A percentile compares a stretch with the other conserved stretches of the same genome.
Conservation (phyloP, 1,284 basidiomycete genomes). For the Naganishia sp. region DNA sequence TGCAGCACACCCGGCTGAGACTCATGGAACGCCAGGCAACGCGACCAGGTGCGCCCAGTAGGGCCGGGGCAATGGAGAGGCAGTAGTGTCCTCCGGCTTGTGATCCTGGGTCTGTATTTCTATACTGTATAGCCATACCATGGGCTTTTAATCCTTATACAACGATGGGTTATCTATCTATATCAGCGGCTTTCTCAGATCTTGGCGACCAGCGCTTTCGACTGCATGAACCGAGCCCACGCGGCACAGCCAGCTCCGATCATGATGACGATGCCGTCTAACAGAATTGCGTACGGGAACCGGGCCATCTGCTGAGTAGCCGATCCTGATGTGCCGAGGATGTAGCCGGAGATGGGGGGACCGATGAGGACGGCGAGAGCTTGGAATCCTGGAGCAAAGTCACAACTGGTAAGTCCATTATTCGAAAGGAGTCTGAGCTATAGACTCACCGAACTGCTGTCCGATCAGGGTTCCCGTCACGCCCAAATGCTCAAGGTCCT, state of each 20-base stretch:
- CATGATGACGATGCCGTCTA: constrained; percentile 29
- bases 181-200: constrained; percentile 6
- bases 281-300: constrained; percentile 27
- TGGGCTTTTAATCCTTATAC: not conserved
- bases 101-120: not conserved
- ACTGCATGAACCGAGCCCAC: constrained; percentile 13
- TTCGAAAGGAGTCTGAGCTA: not conserved
- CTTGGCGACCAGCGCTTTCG: constrained; percentile 15
- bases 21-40: not conserved
- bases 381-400: constrained; percentile 40
- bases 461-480: constrained; percentile 47
- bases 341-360: constrained; percentile 44
- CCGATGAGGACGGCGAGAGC: constrained; percentile 42
- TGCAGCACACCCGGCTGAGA: constrained; percentile 17
- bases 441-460: constrained; percentile 44
- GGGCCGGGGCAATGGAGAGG: too few species aligned
- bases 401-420: not conserved
- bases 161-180: constrained; percentile 1
- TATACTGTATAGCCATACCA: constrained; percentile 6
- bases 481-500: constrained; percentile 39
- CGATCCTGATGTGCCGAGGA: constrained; percentile 40
- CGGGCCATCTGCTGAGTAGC: constrained; percentile 15
- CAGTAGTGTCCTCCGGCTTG: not conserved
- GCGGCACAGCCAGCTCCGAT: constrained; percentile 21
- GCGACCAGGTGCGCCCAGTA: not conserved